A percentile compares a stretch with the other conserved stretches of the same genome.
Evolutionary conservation across 352 stramenopile genomes (phyloP).

Genomic region (Thalassiosira allenii): DNA sequence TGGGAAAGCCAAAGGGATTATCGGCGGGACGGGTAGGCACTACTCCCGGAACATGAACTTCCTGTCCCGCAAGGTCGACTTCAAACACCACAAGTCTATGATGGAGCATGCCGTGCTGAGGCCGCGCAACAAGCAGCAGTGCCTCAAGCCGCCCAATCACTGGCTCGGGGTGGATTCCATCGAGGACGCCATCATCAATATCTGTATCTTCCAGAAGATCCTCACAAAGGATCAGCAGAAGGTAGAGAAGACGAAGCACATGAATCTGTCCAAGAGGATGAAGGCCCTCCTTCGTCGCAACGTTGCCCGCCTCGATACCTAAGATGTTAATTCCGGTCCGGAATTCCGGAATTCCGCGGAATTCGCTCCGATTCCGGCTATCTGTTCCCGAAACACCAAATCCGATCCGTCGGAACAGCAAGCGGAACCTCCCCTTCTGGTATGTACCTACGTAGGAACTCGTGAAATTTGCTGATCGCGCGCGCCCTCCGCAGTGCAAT

Average conservation of each 20-base stretch:
- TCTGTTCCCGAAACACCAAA: no score
- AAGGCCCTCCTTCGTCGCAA: background rate
- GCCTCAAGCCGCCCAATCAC: background rate
- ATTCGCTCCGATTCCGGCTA: no score
- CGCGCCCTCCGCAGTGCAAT: no score
- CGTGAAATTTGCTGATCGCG: no score
- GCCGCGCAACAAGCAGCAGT: background rate
- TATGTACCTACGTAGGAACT: no score
- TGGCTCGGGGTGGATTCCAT: background rate
- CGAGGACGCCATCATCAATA: slow-evolving; percentile 6
- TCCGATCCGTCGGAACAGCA: no score
- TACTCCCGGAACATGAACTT: slow-evolving; percentile 2
- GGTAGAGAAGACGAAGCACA: background rate
- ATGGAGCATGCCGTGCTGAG: background rate
- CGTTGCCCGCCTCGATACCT: background rate
- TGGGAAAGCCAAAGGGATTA: background rate
- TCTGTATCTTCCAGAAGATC: slow-evolving; percentile 18
- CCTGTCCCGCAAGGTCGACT: background rate
- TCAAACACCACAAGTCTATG: background rate
- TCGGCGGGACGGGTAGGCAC: background rate
- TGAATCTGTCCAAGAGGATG: background rate
- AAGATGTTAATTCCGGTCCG: no score
- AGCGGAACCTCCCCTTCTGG: no score
- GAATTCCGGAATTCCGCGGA: no score
- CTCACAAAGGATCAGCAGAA: background rate